Percentiles rank a stretch among this genome's conserved stretches.
Conservation (phyloP, 306 rosid species). For the Gastrolobium bilobum region DNA sequence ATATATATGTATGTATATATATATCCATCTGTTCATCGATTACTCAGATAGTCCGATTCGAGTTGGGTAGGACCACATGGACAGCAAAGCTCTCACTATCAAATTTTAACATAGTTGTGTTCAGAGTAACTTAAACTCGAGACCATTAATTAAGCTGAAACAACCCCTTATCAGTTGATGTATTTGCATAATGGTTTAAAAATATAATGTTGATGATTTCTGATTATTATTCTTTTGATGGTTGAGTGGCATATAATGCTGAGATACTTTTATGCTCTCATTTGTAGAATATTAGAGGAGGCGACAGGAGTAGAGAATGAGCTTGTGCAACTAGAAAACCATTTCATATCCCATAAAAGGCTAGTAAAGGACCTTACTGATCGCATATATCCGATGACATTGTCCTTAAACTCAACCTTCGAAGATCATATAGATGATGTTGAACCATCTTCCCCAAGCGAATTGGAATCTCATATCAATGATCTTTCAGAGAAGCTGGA, state of each 20-base stretch:
- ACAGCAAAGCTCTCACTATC: too few species aligned
- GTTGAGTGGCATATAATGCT: conserved; percentile 5
- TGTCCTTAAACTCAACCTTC: conserved; percentile 45
- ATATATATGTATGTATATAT: too few species aligned
- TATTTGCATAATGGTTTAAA: too few species aligned
- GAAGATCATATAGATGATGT: conserved; percentile 42
- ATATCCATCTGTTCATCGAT: too few species aligned
- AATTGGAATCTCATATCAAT: conserved; percentile 59
- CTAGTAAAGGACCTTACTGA: conserved; percentile 63
- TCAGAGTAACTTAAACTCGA: too few species aligned
- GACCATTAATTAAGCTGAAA: too few species aligned
- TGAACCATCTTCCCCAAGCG: conserved; percentile 46
- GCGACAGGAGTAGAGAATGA: conserved; percentile 65
- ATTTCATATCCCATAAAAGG: conserved; percentile 63
- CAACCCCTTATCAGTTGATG: too few species aligned
- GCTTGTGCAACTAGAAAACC: conserved; percentile 65
- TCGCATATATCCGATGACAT: conserved; percentile 58
- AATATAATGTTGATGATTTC: too few species aligned
- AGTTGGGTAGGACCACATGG: too few species aligned
- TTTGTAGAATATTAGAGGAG: conserved; percentile 69
- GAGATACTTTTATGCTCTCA: conserved; percentile 6
- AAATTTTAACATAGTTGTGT: too few species aligned
- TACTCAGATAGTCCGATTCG: too few species aligned
- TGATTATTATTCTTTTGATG: conserved; percentile 9
- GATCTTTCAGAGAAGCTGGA: conserved; percentile 71